Conservation (phyloP, 2,329 filamentous ascomycete species). For the Gremmenia infestans region DNA sequence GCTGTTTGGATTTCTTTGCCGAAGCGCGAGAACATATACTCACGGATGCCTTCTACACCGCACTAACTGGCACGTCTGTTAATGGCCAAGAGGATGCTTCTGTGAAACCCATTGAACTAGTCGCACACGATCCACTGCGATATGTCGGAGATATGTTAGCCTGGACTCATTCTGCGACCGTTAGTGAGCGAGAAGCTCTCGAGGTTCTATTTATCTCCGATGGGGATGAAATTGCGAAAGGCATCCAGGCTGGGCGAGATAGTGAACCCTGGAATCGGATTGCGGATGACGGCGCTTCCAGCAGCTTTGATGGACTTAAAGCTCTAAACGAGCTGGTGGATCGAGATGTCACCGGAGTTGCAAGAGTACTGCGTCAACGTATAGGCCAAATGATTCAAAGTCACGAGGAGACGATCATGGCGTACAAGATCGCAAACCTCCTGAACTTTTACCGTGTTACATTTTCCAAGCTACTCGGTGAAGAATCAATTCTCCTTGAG, state of each 20-base stretch:
- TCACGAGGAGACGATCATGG: constrained; percentile 82
- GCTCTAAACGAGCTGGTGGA: constrained; percentile 84
- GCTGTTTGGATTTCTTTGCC: constrained; percentile 86
- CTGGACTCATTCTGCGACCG: constrained; percentile 90
- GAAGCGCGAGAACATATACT: constrained; percentile 83
- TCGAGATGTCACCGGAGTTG: constrained; percentile 75
- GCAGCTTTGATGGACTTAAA: constrained; percentile 71
- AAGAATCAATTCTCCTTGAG: constrained; percentile 63
- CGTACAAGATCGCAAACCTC: constrained; percentile 87
- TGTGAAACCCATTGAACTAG: constrained; percentile 88
- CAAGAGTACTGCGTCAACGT: constrained; percentile 78
- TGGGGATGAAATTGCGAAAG: constrained; percentile 79
- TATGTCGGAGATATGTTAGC: constrained; percentile 97
- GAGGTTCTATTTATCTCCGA: constrained; percentile 89
- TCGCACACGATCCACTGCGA: constrained; percentile 83
- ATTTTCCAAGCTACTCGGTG: constrained; percentile 72
- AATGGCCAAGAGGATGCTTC: constrained; percentile 54
- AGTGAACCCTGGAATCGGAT: constrained; percentile 78
- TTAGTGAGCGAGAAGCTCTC: constrained; percentile 88
- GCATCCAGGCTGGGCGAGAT: constrained; percentile 72
- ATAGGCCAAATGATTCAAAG: constrained; percentile 89
- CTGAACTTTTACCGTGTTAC: constrained; percentile 85
- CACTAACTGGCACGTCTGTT: constrained; percentile 68
- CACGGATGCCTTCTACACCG: constrained; percentile 83
- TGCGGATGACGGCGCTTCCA: constrained; percentile 50